Evolutionary conservation across 371 early-diverging fungal genomes (phyloP).

Genomic region (Actinomortierella wolfii): DNA sequence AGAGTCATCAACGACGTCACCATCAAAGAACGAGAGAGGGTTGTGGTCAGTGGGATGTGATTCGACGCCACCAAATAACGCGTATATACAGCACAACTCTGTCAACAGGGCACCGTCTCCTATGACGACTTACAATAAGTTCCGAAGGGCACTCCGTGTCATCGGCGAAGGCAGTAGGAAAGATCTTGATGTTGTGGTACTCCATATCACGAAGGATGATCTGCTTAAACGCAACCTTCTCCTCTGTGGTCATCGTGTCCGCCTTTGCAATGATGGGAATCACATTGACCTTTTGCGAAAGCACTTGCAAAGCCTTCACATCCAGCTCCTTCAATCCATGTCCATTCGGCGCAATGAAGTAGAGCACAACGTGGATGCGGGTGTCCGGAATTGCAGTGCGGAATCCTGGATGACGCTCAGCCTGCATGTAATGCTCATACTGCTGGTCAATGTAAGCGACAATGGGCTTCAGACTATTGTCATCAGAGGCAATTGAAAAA

Average conservation of each 20-base stretch:
- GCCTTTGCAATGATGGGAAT: conserved; percentile 86
- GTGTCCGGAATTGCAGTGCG: conserved; percentile 73
- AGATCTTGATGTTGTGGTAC: conserved; percentile 74
- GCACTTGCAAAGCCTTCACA: conserved; percentile 81
- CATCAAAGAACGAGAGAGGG: too few relatives aligned
- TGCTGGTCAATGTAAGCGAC: conserved; percentile 90
- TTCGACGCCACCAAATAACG: neutral
- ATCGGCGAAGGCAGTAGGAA: conserved; percentile 60
- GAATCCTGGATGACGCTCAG: conserved; percentile 88
- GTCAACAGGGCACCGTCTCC: neutral
- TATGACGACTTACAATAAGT: conserved; percentile 55
- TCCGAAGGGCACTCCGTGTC: conserved; percentile 73
- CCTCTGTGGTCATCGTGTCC: conserved; percentile 70
- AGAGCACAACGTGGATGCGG: conserved; percentile 94
- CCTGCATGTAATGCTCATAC: conserved; percentile 88
- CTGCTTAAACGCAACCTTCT: conserved; percentile 68
- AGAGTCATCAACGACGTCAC: too few relatives aligned
- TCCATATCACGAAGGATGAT: conserved; percentile 78
- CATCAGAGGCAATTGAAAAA: neutral
- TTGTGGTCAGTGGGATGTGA: too few relatives aligned
- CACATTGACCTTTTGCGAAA: conserved; percentile 85
- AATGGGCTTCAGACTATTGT: conserved; percentile 75
- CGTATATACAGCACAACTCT: neutral
- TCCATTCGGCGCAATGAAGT: conserved; percentile 94
- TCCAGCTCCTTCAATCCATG: conserved; percentile 93